Conservation (phyloP, 2,329 filamentous ascomycete species). For the Ciborinia camelliae region DNA sequence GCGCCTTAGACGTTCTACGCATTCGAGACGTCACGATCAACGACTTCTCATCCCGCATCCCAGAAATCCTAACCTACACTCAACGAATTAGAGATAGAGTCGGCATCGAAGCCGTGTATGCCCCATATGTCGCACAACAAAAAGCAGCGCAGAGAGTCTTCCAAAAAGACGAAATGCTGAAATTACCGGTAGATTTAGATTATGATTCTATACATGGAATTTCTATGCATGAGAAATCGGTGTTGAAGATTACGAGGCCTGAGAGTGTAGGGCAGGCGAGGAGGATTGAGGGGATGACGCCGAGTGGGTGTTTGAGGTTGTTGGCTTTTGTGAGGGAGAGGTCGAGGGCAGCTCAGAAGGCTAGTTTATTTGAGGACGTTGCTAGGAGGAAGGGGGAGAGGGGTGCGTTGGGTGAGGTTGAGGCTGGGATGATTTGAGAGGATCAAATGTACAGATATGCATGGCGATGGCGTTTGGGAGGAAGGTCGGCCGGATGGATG, state of each 20-base stretch:
- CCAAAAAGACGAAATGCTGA: slow-evolving; percentile 70
- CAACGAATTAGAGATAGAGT: slow-evolving; percentile 64
- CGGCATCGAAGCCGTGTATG: slow-evolving; percentile 78
- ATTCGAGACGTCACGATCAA: slow-evolving; percentile 58
- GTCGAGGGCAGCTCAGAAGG: slow-evolving; percentile 23
- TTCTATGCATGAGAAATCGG: slow-evolving; percentile 72
- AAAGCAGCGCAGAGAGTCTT: slow-evolving; percentile 62
- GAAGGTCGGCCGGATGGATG: background rate
- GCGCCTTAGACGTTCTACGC: slow-evolving; percentile 76
- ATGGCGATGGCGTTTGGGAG: slow-evolving; percentile 3
- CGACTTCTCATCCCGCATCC: slow-evolving; percentile 56
- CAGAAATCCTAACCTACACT: slow-evolving; percentile 52
- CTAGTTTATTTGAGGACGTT: slow-evolving; percentile 24
- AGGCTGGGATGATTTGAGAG: background rate
- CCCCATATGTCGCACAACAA: slow-evolving; percentile 79
- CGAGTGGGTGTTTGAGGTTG: slow-evolving; percentile 57
- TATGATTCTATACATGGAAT: slow-evolving; percentile 72
- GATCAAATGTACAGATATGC: background rate
- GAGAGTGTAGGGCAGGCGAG: slow-evolving; percentile 87
- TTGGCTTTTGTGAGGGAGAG: slow-evolving; percentile 52
- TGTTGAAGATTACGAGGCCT: slow-evolving; percentile 67
- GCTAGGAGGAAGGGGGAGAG: slow-evolving; percentile 19
- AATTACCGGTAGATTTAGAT: slow-evolving; percentile 70
- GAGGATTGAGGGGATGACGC: slow-evolving; percentile 75
- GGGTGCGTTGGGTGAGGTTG: background rate